Evolutionary conservation across 805 yeast species (phyloP).

Genomic region (Kurtzmaniella cleridarum): DNA sequence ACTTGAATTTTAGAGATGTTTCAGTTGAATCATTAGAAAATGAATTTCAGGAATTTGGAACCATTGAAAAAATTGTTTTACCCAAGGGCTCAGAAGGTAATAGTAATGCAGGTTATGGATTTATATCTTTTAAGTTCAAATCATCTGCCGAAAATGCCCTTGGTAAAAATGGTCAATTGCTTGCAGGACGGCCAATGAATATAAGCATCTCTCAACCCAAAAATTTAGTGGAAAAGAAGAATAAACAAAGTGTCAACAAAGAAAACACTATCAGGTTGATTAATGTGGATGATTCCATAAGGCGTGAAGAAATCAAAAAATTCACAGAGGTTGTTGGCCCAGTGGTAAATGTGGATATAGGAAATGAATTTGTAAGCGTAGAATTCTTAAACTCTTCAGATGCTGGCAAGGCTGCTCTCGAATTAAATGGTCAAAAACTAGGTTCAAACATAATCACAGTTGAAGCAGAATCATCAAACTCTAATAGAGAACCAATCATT

Average conservation of each 20-base stretch:
- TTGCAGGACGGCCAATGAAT: constrained; percentile 44
- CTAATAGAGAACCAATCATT: too few species aligned
- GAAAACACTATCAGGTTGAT: constrained; percentile 14
- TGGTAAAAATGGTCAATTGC: constrained; percentile 28
- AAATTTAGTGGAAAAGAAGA: constrained; percentile 12
- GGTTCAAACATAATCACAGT: background rate
- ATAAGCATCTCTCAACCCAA: constrained; percentile 45
- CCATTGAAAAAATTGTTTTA: constrained; percentile 45
- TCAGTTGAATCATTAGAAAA: constrained; percentile 32
- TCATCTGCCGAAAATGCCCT: constrained; percentile 47
- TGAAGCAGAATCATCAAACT: too few species aligned
- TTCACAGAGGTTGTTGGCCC: constrained; percentile 28
- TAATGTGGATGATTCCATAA: constrained; percentile 30
- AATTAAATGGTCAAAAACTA: constrained; percentile 27
- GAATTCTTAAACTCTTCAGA: constrained; percentile 36
- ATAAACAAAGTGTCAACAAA: constrained; percentile 14
- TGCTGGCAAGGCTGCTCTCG: constrained; percentile 49
- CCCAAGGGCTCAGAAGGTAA: constrained; percentile 37
- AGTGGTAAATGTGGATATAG: constrained; percentile 41
- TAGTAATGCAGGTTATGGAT: constrained; percentile 60
- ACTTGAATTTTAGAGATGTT: constrained; percentile 43
- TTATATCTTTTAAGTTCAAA: constrained; percentile 43
- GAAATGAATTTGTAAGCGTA: constrained; percentile 43
- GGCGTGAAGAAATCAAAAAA: constrained; percentile 24
- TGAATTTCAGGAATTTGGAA: constrained; percentile 47